Evolutionary conservation across 1,284 basidiomycete genomes (phyloP).

Genomic region (Apiotrichum gamsii): DNA sequence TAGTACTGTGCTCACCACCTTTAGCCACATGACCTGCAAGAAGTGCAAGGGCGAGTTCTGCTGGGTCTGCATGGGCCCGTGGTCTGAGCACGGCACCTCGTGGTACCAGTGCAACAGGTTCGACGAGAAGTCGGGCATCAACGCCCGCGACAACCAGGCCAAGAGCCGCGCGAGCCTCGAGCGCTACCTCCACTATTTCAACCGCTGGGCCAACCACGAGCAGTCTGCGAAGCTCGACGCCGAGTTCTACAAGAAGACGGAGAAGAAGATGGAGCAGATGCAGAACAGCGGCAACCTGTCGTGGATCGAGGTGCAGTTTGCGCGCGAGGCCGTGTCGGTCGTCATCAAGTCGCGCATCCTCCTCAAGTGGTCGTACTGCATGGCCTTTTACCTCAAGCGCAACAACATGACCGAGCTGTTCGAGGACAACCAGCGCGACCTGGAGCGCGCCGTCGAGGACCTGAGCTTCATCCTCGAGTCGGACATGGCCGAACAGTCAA

Average conservation of each 20-base stretch:
- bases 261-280: slow-evolving; percentile 99
- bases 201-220: slow-evolving; percentile 97
- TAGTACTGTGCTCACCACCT: neutral
- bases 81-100: slow-evolving; percentile 93
- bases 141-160: slow-evolving; percentile 84
- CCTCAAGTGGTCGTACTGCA: slow-evolving; percentile 99
- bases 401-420: slow-evolving; percentile 93
- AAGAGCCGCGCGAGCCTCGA: slow-evolving; percentile 82
- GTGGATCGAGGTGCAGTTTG: slow-evolving; percentile 99
- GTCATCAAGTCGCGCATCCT: slow-evolving; percentile 87
- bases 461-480: slow-evolving; percentile 86
- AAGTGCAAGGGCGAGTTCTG: slow-evolving; percentile 86
- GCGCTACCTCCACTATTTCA: slow-evolving; percentile 97
- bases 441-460: slow-evolving; percentile 92
- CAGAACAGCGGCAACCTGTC: slow-evolving; percentile 83
- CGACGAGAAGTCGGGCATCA: slow-evolving; percentile 84
- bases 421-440: slow-evolving; percentile 94
- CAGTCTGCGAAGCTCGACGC: slow-evolving; percentile 92
- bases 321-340: slow-evolving; percentile 92
- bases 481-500: slow-evolving; percentile 74
- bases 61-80: slow-evolving; percentile 69
- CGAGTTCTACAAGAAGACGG: slow-evolving; percentile 86
- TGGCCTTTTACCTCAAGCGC: slow-evolving; percentile 86
- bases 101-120: slow-evolving; percentile 99
- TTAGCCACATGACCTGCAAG: slow-evolving; percentile 97